Conservation (phyloP, 2,329 filamentous ascomycete species). For the Fusarium sp. region DNA sequence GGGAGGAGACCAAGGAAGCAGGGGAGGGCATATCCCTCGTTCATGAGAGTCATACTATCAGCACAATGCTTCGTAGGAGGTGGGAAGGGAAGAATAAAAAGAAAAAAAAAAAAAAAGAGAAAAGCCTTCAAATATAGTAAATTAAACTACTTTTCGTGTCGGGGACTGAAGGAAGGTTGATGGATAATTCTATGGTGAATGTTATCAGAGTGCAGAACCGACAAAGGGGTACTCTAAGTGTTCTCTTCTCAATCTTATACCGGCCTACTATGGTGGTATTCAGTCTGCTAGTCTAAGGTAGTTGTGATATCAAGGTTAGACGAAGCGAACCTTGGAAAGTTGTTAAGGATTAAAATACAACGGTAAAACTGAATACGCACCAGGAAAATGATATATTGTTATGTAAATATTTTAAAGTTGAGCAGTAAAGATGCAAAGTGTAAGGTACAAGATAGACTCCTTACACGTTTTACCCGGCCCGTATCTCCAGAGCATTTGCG, state of each 20-base stretch:
- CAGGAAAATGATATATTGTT: not conserved
- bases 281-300: no score
- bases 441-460: not conserved
- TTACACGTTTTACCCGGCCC: not conserved
- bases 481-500: constrained; percentile 19
- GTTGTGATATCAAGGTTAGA: not conserved
- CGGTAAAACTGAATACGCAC: not conserved
- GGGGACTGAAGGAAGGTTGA: not conserved
- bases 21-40: not conserved
- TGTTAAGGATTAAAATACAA: not conserved
- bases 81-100: no score
- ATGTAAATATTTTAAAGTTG: not conserved
- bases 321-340: not conserved
- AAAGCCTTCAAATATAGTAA: not conserved
- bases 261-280: no score
- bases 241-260: not conserved
- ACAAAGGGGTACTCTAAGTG: no score
- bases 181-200: not conserved
- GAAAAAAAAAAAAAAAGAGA: no score
- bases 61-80: not conserved
- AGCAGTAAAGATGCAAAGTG: not conserved
- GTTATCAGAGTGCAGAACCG: not conserved
- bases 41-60: not conserved
- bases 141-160: not conserved
- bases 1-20: constrained; percentile 8